Base-by-base conservation (phyloP, 306 rosid species). In the Quercus cerris region DNA sequence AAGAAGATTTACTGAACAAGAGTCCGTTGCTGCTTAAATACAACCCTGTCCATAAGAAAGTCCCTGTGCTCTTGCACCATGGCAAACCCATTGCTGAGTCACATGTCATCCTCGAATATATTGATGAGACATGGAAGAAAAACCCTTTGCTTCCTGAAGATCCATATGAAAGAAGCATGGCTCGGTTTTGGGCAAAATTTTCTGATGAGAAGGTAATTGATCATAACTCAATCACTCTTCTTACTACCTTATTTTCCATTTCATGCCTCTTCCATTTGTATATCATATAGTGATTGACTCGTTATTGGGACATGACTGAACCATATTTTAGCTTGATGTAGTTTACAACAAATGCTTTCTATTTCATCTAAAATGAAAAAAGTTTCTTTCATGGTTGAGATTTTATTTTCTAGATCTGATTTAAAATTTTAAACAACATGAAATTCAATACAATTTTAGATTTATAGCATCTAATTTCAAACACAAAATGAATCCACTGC, bases 81-180 rank as follows among this genome's bases (percentile, higher is more conserved):
- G 81, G 75, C 33, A 68, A 71, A 3, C 59, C 90, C 3, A 18
- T 88, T 6, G 75, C 79, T 56, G 88, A 88, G 78, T 88, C 92
- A 4, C 88, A 72, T 44, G 75, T 80, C 23, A 88, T 89, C 81
- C 88, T 89, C 6, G 92, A 84, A 54, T 86, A 86, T 75, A 84
- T 89, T 11, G 90, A 89, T 27, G 88, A 89, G 69, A 82, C 84
- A 1, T 89, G 92, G 92, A 89, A 82, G 77, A 56, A 86, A 19
- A 78, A 78, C 64, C 86, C 88, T 62, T 69, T 86, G 83, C 88
- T 78, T 0, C 84, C 87, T 13, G 19, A 30, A 11, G 83, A 82
- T 22, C 81, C 88, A 0, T 68, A 55, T 63, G 76, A 84, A 15
- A 73, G 76, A 78, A 87, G 90, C 77, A 61, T 22, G 17, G 86